Percentiles rank a stretch among this genome's conserved stretches.
Evolutionary conservation across 1,284 basidiomycete genomes (phyloP).

Genomic region (Ganoderma meredithae): DNA sequence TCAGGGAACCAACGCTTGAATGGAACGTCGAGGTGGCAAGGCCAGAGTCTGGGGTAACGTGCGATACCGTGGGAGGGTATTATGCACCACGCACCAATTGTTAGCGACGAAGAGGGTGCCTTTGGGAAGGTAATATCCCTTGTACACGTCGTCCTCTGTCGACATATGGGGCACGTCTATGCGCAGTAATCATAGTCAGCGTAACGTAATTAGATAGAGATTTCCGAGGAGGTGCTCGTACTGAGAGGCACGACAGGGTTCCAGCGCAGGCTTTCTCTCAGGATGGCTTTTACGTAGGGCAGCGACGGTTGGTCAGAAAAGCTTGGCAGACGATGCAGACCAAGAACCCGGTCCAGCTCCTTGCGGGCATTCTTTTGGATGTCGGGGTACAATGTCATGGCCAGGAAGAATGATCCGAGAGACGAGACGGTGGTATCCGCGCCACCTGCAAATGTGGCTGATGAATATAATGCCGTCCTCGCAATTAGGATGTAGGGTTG

Average conservation of each 20-base stretch:
- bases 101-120: slow-evolving; percentile 36
- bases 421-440: slow-evolving; percentile 36
- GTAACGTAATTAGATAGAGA: neutral
- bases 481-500: too few species aligned
- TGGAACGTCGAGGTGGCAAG: too few species aligned
- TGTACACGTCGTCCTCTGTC: slow-evolving; percentile 35
- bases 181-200: neutral
- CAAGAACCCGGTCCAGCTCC: slow-evolving; percentile 45
- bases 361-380: slow-evolving; percentile 41
- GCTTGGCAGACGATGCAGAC: slow-evolving; percentile 41
- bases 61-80: neutral
- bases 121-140: slow-evolving; percentile 35
- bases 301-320: slow-evolving; percentile 42
- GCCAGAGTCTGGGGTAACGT: neutral
- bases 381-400: slow-evolving; percentile 43
- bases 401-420: slow-evolving; percentile 36
- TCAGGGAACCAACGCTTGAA: neutral
- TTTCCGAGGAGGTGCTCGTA: neutral
- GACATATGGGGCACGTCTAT: slow-evolving; percentile 32
- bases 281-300: slow-evolving; percentile 44
- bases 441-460: slow-evolving; percentile 23
- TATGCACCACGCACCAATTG: slow-evolving; percentile 25
- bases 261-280: slow-evolving; percentile 46
- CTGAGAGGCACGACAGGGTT: slow-evolving; percentile 40
- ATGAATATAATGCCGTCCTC: neutral